These are phyloP conservation scores for Royoungia palumana DNA, from an alignment of 768 basidiomycete species.

Conservation along the genomic window DNA sequence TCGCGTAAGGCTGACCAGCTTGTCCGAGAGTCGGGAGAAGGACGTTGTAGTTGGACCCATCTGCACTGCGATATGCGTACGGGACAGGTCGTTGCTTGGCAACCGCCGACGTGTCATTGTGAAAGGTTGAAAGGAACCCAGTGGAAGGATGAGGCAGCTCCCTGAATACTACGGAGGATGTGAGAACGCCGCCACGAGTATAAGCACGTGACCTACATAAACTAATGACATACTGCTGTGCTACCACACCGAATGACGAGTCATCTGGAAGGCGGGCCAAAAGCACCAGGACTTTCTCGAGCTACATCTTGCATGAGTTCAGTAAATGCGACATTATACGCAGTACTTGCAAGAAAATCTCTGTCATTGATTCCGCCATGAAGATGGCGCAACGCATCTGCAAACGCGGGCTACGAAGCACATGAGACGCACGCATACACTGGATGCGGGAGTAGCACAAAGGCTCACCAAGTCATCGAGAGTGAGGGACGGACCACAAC, in stretches of 20 bases:
- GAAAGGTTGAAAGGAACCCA: conserved; percentile 41
- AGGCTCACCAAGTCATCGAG: conserved; percentile 28
- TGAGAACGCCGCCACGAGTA: neutral
- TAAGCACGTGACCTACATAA: conserved; percentile 47
- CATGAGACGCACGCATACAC: neutral
- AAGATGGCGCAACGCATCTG: conserved; percentile 45
- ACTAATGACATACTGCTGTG: conserved; percentile 51
- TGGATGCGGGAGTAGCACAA: neutral
- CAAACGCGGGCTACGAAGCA: conserved; percentile 41
- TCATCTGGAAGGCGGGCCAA: conserved; percentile 52
- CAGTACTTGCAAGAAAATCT: conserved; percentile 48
- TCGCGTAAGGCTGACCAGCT: conserved; percentile 65
- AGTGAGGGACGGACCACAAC: conserved; percentile 25
- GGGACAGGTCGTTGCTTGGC: conserved; percentile 20
- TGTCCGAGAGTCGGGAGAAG: conserved; percentile 52
- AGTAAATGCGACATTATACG: neutral
- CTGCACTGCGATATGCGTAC: conserved; percentile 56
- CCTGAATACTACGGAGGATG: conserved; percentile 54
- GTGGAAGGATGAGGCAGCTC: conserved; percentile 76
- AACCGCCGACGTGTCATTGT: neutral
- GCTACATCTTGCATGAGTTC: conserved; percentile 36
- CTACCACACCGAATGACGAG: conserved; percentile 26
- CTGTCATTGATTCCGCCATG: conserved; percentile 54
- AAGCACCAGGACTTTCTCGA: conserved; percentile 57
- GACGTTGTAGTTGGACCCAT: conserved; percentile 61